Base-by-base conservation (phyloP, 345 rosid genomes). In the Dipteronia dyeriana region DNA sequence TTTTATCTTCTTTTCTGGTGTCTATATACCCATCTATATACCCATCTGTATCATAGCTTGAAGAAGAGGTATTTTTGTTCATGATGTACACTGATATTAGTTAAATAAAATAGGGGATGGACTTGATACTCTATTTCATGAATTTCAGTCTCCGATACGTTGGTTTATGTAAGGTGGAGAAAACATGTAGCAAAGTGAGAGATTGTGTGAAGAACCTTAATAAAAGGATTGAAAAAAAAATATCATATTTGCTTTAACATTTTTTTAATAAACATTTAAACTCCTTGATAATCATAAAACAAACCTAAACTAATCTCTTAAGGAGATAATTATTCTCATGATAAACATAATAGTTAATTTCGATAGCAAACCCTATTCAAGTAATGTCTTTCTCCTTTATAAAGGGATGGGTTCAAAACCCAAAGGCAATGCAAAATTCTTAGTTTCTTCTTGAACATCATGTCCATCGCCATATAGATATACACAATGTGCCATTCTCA, bases 391-490 rank as follows among this genome's bases (percentile, higher is more conserved):
- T 38, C 41, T 38, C 7, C 12, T 51, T 51, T n/a, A 39, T 20
- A 39, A 2, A 0, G 68, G 26, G 29, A 68, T 31, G 16, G 66
- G 64, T 7, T 70, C 41, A 51, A 62, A 29, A 31, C 63, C 6
- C 17, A 77, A 13, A 59, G 74, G 9, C 13, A 25, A 19, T 13
- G 23, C 54, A 0, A 16, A 8, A 14, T 66, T 26, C 66, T 0
- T 69, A 7, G 60, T 60, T 47, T 69, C 38, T 43, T 7, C 51
- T 29, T 22, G n/a, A 76, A 76, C 19, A 2, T 31, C 43, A 63
- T 63, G 51, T 8, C 76, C 76, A 16, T 75, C 83, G 41, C 76
- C 73, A 13, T 41, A 34, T 16, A 39, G 45, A 29, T 80, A 80
- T 14, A 45, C 9, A 9, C 31, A 70, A 5, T 63, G 62, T 1